Evolutionary conservation across 2,329 filamentous ascomycete species (phyloP).

Genomic region (Ophiognomonia clavigignenti-juglandacearum): DNA sequence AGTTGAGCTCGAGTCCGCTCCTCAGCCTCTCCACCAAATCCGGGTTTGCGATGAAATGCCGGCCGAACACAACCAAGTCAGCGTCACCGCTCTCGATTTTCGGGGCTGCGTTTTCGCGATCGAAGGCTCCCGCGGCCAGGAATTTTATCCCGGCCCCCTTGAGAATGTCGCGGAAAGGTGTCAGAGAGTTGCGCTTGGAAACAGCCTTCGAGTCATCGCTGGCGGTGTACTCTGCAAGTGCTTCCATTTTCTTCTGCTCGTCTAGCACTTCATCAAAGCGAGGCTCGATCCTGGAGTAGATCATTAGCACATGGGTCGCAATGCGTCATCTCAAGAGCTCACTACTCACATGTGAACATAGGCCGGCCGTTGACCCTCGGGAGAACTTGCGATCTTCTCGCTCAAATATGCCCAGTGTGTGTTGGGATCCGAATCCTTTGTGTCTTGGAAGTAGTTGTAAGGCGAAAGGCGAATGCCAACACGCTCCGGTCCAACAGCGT

Average conservation of each 20-base stretch:
- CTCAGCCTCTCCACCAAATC: slow-evolving; percentile 40
- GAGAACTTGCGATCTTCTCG: slow-evolving; percentile 28
- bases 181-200: slow-evolving; percentile 25
- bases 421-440: slow-evolving; percentile 25
- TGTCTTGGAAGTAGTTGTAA: slow-evolving; percentile 28
- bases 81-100: slow-evolving; percentile 35
- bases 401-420: slow-evolving; percentile 32
- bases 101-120: slow-evolving; percentile 32
- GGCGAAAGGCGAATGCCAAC: slow-evolving; percentile 56
- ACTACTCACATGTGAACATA: slow-evolving; percentile 42
- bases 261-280: slow-evolving; percentile 41
- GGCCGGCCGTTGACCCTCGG: slow-evolving; percentile 27
- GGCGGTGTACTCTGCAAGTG: slow-evolving; percentile 26
- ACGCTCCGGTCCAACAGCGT: slow-evolving; percentile 43
- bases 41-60: slow-evolving; percentile 44
- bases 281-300: slow-evolving; percentile 34
- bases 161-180: slow-evolving; percentile 35
- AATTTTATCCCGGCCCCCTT: slow-evolving; percentile 36
- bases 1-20: slow-evolving; percentile 34
- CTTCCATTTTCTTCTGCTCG: slow-evolving; percentile 36
- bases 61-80: slow-evolving; percentile 41
- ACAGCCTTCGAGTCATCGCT: slow-evolving; percentile 16
- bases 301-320: neutral
- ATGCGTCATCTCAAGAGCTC: neutral
- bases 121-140: slow-evolving; percentile 45